phyloP scores from a whole-genome alignment of 352 stramenopile genomes.

The Pythium folliculosum region DNA sequence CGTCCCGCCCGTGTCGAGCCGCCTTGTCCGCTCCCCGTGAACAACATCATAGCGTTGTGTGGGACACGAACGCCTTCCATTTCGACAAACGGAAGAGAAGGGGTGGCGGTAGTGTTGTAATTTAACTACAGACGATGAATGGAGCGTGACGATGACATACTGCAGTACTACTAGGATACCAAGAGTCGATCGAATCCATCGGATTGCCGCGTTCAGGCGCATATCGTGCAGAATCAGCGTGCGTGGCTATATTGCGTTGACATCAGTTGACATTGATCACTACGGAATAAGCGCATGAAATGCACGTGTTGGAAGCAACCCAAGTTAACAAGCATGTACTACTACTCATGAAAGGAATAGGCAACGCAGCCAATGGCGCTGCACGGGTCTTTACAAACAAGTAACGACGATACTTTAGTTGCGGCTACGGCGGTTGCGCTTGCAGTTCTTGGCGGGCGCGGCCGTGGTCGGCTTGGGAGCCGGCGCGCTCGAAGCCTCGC shows the following conservation, averaged over 20 bases:
- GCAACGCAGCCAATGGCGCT: too few species aligned
- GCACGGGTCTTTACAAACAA: too few species aligned
- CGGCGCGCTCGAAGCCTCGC: conserved; percentile 5
- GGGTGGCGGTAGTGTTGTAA: conserved; percentile 14
- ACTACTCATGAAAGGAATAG: too few species aligned
- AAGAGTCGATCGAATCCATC: neutral
- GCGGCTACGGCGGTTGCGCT: conserved; percentile 14
- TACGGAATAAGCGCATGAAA: too few species aligned
- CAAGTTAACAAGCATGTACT: too few species aligned
- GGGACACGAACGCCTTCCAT: neutral
- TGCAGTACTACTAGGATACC: neutral
- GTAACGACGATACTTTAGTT: conserved; percentile 7
- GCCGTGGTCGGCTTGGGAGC: conserved; percentile 1
- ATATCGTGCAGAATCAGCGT: neutral
- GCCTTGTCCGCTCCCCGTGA: conserved; percentile 14
- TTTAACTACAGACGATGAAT: conserved; percentile 24
- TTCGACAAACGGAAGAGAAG: neutral
- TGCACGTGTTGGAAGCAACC: too few species aligned
- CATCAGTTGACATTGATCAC: too few species aligned
- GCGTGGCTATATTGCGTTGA: too few species aligned
- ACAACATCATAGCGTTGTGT: neutral
- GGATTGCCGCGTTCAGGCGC: neutral
- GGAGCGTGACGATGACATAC: neutral
- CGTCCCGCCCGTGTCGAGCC: conserved; percentile 22
- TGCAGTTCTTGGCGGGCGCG: conserved; percentile 16